phyloP scores from a whole-genome alignment of 1,139 yeast genomes.

The Pneumocystis jirovecii region DNA sequence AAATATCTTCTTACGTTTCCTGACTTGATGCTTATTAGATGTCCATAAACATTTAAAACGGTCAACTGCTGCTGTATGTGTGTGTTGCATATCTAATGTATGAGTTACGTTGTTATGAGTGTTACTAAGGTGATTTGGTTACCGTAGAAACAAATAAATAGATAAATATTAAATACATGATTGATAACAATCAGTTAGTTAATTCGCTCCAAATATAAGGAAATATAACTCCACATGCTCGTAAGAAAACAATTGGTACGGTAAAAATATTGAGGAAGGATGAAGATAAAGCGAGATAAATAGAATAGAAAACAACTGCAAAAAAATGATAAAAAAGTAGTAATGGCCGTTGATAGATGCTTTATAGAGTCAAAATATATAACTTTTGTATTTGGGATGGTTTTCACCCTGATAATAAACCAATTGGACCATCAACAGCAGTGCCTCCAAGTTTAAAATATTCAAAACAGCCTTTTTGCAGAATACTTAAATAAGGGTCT shows the following conservation, averaged over 20 bases:
- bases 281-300: background rate
- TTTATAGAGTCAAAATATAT: slow-evolving; percentile 19
- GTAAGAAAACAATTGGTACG: slow-evolving; percentile 2
- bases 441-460: slow-evolving; percentile 78
- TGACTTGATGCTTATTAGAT: background rate
- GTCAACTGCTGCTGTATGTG: background rate
- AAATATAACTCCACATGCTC: slow-evolving; percentile 12
- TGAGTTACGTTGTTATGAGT: background rate
- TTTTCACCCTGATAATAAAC: slow-evolving; percentile 64
- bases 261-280: background rate
- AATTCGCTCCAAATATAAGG: slow-evolving; percentile 2
- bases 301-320: slow-evolving; percentile 13
- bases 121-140: background rate
- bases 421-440: slow-evolving; percentile 64
- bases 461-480: slow-evolving; percentile 78
- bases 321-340: slow-evolving; percentile 12
- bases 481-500: slow-evolving; percentile 32
- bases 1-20: background rate
- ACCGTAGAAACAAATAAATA: background rate
- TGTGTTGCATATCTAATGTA: background rate
- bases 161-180: background rate
- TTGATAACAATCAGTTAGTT: background rate
- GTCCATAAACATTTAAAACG: background rate
- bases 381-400: no score
- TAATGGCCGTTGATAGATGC: slow-evolving; percentile 7